Evolutionary conservation across 2,329 filamentous ascomycete species (phyloP), one percentile per base, ranked within the genome.

Genomic region (Phaeosphaeria sp.): DNA sequence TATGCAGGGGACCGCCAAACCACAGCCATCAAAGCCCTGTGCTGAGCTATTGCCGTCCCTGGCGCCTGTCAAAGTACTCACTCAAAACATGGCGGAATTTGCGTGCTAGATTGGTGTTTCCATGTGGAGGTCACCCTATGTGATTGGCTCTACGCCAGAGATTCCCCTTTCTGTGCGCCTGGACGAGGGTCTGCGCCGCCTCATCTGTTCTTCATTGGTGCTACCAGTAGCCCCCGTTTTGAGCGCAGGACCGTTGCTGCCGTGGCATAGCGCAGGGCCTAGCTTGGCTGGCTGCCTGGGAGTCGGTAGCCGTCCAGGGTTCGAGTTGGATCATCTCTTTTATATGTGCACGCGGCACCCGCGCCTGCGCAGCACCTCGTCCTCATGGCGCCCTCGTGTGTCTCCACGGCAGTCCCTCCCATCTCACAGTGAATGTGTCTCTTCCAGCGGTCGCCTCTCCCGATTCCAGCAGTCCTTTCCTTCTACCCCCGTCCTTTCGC

Each of bases 261-360:
- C 43, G 43, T 54, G 52, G 52, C 43, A 43, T 25, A 46, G 50
- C 50, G 27, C 5, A 36, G 17, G 17, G 36, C 13, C 15, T 39
- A 39, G 36, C 36, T 39, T 39, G 15, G 36, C 17, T 6, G 36
- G 15, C 36, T 39, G 36, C 36, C 36, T 39, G 17, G 36, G 36
- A n/a, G 15, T 39, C 36, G 36, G 36, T 36, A 17, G 15, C 36
- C 36, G 36, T 6, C 36, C 36, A 39, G 36, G 36, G 36, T 39
- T 13, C 15, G 36, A 6, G 36, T 39, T n/a, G 36, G 36, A 15
- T 39, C 36, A 39, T 39, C 36, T 39, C 36, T 54, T 54, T 48
- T 48, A 48, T 54, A 54, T 42, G 44, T 42, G 30, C 52, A 54
- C 52, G 44, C 52, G 52, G 48, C 52, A 48, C 52, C 30, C 23